A percentile compares a stretch with the other conserved stretches of the same genome.
Conservation (phyloP, 148 eudicot genomes). For the Chenopodium album region DNA sequence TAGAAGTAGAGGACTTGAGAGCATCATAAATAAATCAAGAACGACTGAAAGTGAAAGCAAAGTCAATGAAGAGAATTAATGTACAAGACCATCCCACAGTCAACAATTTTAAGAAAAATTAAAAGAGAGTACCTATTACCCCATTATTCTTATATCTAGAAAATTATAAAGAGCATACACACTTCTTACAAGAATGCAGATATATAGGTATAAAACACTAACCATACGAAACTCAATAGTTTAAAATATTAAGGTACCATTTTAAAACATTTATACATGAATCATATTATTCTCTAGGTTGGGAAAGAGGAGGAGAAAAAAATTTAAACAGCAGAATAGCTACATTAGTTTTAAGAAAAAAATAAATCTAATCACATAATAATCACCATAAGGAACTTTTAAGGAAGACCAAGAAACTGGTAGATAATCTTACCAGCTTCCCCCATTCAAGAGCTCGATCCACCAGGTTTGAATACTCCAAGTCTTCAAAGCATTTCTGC, state of each 20-base stretch:
- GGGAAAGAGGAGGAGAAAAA: no score
- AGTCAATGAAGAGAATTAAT: background rate
- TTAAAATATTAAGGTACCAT: background rate
- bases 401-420: background rate
- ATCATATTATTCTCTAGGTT: background rate
- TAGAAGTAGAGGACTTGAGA: background rate
- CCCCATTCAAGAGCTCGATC: conserved; percentile 91
- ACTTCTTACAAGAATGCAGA: background rate
- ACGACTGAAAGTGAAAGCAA: conserved; percentile 7
- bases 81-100: background rate
- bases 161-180: background rate
- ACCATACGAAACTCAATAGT: background rate
- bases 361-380: background rate
- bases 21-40: background rate
- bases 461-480: conserved; percentile 86
- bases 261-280: background rate
- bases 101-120: background rate
- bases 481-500: conserved; percentile 95
- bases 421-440: conserved; percentile 65
- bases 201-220: background rate
- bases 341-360: background rate
- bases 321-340: background rate
- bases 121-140: background rate
- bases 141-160: background rate
- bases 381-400: background rate